phyloP scores from a whole-genome alignment of 371 early-diverging fungal species.

The Zychaea mexicana region DNA sequence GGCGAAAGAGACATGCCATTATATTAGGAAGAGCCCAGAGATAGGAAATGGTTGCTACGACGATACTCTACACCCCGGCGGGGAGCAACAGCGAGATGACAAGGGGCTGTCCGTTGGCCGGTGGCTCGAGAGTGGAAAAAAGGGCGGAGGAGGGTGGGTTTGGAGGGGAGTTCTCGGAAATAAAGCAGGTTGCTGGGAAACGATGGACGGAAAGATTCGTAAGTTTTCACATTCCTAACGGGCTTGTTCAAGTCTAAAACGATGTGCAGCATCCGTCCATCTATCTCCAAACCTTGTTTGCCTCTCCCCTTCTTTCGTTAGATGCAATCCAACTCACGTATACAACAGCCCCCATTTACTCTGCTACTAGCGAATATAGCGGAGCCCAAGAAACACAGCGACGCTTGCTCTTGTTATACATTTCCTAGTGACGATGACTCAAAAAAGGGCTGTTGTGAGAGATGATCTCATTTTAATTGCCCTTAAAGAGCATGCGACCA shows the following conservation, averaged over 20 bases:
- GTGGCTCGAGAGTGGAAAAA: background rate
- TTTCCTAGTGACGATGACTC: background rate
- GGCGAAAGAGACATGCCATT: background rate
- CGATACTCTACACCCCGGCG: no score
- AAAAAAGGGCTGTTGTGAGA: background rate
- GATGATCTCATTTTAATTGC: conserved; percentile 5
- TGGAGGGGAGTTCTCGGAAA: background rate
- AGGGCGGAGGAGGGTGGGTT: background rate
- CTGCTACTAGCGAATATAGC: background rate
- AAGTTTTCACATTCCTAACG: conserved; percentile 1
- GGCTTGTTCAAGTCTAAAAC: no score
- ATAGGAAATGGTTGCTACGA: no score
- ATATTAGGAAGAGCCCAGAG: no score
- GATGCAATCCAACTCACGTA: no score
- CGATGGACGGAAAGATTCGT: background rate
- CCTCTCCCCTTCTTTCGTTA: no score
- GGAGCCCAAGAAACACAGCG: background rate
- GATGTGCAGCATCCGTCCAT: no score
- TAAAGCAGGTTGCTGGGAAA: background rate
- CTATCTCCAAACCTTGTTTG: no score
- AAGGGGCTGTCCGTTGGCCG: no score
- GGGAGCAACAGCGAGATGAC: no score
- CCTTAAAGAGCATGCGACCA: background rate
- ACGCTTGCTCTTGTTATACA: no score
- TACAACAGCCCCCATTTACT: no score